Evolutionary conservation across 2,329 filamentous ascomycete species (phyloP), one percentile per base, ranked within the genome.

Genomic region (Trichoderma polysporum): DNA sequence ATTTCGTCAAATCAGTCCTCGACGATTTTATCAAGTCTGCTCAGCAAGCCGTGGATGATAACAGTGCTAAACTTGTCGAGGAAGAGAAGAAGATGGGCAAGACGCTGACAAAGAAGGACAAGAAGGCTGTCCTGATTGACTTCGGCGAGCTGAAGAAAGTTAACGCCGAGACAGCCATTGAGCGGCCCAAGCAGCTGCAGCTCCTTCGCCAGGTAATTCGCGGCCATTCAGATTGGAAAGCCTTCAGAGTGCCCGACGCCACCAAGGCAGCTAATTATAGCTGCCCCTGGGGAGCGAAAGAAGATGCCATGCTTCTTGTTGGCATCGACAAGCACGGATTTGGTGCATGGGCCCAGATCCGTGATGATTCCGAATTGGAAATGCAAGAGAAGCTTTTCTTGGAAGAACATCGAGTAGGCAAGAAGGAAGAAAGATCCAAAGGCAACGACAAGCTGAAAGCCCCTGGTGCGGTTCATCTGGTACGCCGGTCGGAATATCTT

Each of bases 331-430:
- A 91, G 66, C 94, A 99, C 75, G 95, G 95, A 2, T 98, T 97
- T 75, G 96, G 96, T 66, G 94, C 94, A 2, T 99, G 95, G 95
- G 87, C 90, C 1, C 91, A 94, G 72, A 98, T 99, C 73, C 90
- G 95, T 7, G 95, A 99, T 72, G 95, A 99, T 74, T 81, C 87
- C 1, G 93, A 97, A 35, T 86, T 99, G 25, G 91, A 89, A 9
- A 89, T 99, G 81, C 82, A 83, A 1, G 93, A 97, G 73, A 98
- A 97, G 75, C 92, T 98, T 76, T 99, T 97, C 81, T 82, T 99
- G 1, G 95, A 99, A 76, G 96, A 99, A 78, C 94, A 98, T 77
- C 91, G 94, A n/a, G 94, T 98, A 19, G 95, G 97, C 77, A 95
- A 96, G 81, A 98, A 98, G 77, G 94, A 95, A 74, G 93, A 97